phyloP scores from a whole-genome alignment of 345 rosid genomes.

The Sisymbrium irio region DNA sequence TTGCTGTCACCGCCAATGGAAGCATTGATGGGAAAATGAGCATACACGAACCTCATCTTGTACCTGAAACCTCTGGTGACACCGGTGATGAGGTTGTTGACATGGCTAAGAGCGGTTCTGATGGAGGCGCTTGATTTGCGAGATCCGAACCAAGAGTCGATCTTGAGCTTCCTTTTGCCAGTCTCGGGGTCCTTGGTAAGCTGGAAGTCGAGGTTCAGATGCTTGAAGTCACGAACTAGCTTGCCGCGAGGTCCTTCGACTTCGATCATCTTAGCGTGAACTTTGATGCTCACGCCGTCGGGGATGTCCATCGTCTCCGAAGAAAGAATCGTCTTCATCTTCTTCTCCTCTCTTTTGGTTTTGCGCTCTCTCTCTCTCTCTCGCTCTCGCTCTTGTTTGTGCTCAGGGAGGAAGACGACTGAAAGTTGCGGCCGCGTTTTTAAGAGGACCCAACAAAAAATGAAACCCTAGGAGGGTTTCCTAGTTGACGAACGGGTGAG shows the following conservation, averaged over 20 bases:
- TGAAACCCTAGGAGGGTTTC: too few species aligned
- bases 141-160: conserved; percentile 45
- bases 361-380: too few species aligned
- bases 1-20: conserved; percentile 37
- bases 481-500: too few species aligned
- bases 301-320: conserved; percentile 70
- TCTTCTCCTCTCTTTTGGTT: background rate
- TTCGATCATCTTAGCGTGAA: conserved; percentile 44
- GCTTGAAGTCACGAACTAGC: conserved; percentile 48
- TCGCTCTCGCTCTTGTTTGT: too few species aligned
- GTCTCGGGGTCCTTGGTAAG: conserved; percentile 34
- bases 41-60: conserved; percentile 59
- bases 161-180: conserved; percentile 34
- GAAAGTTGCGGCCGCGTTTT: too few species aligned
- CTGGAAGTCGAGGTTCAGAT: conserved; percentile 52
- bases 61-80: conserved; percentile 54
- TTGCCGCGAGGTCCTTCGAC: conserved; percentile 43
- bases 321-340: conserved; percentile 39
- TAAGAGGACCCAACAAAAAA: too few species aligned
- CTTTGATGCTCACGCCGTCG: conserved; percentile 47
- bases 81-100: conserved; percentile 45
- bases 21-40: conserved; percentile 55
- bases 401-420: too few species aligned
- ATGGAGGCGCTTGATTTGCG: conserved; percentile 41
- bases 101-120: conserved; percentile 43